Evolutionary conservation across 1,139 yeast genomes (phyloP).

Genomic region (Geotrichum armillariae): DNA sequence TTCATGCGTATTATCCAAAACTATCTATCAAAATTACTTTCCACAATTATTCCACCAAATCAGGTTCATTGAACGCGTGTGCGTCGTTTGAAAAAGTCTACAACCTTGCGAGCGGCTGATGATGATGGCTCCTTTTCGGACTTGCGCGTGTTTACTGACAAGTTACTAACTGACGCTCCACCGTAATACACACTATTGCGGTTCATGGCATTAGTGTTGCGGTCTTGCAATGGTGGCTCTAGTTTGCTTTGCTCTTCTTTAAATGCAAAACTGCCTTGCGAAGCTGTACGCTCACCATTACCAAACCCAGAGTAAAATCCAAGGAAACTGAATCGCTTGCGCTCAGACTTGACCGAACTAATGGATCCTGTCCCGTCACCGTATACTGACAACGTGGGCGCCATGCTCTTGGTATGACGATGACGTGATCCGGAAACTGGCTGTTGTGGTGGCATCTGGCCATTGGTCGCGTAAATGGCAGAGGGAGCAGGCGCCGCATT

Average conservation of each 20-base stretch:
- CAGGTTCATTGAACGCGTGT: slow-evolving; percentile 11
- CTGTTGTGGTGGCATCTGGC: slow-evolving; percentile 13
- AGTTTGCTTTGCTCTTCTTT: slow-evolving; percentile 15
- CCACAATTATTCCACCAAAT: too few species aligned
- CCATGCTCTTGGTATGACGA: slow-evolving; percentile 19
- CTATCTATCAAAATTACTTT: too few species aligned
- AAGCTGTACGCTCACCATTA: slow-evolving; percentile 1
- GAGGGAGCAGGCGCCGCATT: not conserved
- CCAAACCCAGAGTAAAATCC: slow-evolving; percentile 26
- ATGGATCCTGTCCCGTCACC: slow-evolving; percentile 13
- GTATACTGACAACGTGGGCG: slow-evolving; percentile 1
- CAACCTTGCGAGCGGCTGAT: slow-evolving; percentile 36
- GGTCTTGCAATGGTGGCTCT: slow-evolving; percentile 30
- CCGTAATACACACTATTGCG: not conserved
- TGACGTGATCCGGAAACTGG: slow-evolving; percentile 10
- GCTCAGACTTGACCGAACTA: slow-evolving; percentile 22
- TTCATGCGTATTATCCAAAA: too few species aligned
- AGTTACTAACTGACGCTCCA: not conserved
- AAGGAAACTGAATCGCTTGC: slow-evolving; percentile 32
- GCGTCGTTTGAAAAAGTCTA: slow-evolving; percentile 39
- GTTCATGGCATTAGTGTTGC: slow-evolving; percentile 23
- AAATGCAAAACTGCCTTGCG: slow-evolving; percentile 15
- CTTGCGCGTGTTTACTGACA: slow-evolving; percentile 4
- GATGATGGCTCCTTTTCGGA: slow-evolving; percentile 27
- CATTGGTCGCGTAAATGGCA: slow-evolving; percentile 8